These are phyloP conservation scores for Pyrenochaeta sp. DNA, from an alignment of 2,329 filamentous ascomycete species.

Conservation along the genomic window DNA sequence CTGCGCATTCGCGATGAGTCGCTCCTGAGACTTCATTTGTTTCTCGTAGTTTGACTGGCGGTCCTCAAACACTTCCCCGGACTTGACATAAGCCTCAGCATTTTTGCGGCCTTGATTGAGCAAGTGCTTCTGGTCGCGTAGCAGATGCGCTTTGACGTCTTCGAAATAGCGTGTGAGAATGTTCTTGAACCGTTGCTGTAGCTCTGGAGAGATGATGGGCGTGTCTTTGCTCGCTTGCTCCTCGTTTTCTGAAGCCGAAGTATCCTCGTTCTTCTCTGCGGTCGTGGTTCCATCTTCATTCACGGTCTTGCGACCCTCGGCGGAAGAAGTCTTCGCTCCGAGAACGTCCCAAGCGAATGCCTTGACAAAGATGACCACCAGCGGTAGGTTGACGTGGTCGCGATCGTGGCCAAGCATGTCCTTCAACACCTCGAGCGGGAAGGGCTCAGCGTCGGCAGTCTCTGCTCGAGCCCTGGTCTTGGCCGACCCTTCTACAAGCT, in stretches of 20 bases:
- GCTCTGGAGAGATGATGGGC: conserved; percentile 76
- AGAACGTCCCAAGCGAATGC: conserved; percentile 95
- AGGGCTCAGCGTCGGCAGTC: conserved; percentile 81
- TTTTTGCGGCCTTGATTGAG: conserved; percentile 89
- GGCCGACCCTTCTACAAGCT: conserved; percentile 62
- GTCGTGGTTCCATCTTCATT: conserved; percentile 79
- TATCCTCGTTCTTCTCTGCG: conserved; percentile 62
- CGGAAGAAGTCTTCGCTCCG: conserved; percentile 74
- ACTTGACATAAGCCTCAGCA: conserved; percentile 97
- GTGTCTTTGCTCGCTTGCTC: conserved; percentile 67
- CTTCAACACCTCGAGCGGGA: conserved; percentile 96
- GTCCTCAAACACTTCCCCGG: conserved; percentile 97
- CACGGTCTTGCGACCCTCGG: conserved; percentile 83
- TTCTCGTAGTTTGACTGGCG: conserved; percentile 96
- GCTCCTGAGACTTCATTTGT: conserved; percentile 89
- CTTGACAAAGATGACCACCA: conserved; percentile 95
- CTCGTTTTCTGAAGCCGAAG: conserved; percentile 61
- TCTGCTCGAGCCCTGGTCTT: conserved; percentile 70
- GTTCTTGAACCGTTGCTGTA: conserved; percentile 86
- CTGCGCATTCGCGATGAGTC: conserved; percentile 88
- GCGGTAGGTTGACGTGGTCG: conserved; percentile 87
- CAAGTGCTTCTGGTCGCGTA: conserved; percentile 92
- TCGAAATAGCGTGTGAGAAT: conserved; percentile 90
- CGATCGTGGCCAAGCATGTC: conserved; percentile 93
- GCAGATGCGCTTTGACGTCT: conserved; percentile 86